Base-by-base conservation (phyloP, 2,329 filamentous ascomycete genomes). In the Ceratocystiopsis brevicomis region DNA sequence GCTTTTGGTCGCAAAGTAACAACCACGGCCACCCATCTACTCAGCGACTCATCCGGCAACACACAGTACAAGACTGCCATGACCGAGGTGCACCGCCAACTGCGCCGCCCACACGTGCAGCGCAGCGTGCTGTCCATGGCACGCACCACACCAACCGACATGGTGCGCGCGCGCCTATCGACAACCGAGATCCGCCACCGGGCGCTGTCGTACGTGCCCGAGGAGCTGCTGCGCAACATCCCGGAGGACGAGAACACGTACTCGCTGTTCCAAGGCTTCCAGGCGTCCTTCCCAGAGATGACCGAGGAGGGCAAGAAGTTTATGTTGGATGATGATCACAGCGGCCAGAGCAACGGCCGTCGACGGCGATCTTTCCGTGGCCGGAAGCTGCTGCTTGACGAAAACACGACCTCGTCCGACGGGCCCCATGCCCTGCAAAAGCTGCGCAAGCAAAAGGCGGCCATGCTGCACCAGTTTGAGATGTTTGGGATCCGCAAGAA, bases 261-360 rank as follows among this genome's bases (percentile, higher is more conserved):
- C 63, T 95, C 87, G 37, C 69, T 98, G 38, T 96, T 98, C 59
- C 84, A 98, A 60, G 90, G 90, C 51, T 98, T 98, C 60, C 79
- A 93, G 62, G 90, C 88, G 40, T 87, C 78, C 49, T 69, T 94
- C 48, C 87, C 87, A 3, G 73, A 78, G 49, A 61, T 73, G 49
- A 68, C 67, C 6, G 81, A 90, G 15, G 73, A 79, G 49, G 73
- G 72, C 51, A 78, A 79, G 57, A 82, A 79, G 57, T 73, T 76
- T 52, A 33, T 44, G 14, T 21, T 35, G n/a, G 73, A 76, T 38
- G 73, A 76, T 38, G 38, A 41, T 35, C n/a, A 36, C 15, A 14
- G 33, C 40, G 19, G 21, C 40, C 32, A 16, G 16, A 18, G 6
- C 37, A n/a, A 37, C 37, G 73, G 76, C 49, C 72, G 76, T 51